Evolutionary conservation across 768 basidiomycete genomes (phyloP).

Genomic region (Boletus sensibilis): DNA sequence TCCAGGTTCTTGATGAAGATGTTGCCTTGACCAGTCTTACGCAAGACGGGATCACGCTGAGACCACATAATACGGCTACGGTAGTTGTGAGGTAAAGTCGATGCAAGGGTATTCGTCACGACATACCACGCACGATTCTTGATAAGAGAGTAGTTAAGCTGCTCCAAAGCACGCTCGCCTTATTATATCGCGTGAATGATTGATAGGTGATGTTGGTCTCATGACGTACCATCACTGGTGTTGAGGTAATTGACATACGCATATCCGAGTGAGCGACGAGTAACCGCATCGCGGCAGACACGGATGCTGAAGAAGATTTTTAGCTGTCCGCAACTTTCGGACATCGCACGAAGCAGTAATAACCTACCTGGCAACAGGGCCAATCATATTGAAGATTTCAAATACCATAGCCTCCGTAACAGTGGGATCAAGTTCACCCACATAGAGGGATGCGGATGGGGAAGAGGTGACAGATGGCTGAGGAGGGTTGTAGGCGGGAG

Average conservation of each 20-base stretch:
- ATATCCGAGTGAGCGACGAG: slow-evolving; percentile 98
- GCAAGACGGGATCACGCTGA: slow-evolving; percentile 97
- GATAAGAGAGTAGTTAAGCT: slow-evolving; percentile 98
- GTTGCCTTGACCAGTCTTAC: slow-evolving; percentile 99
- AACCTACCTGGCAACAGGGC: slow-evolving; percentile 91
- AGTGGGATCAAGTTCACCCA: slow-evolving; percentile 96
- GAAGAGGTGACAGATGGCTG: slow-evolving; percentile 54
- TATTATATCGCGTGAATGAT: slow-evolving; percentile 9
- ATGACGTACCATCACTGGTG: slow-evolving; percentile 75
- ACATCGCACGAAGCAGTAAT: background rate
- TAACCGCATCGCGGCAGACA: slow-evolving; percentile 99
- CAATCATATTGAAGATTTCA: slow-evolving; percentile 99
- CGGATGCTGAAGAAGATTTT: slow-evolving; percentile 66
- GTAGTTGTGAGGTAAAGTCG: background rate
- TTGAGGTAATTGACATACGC: slow-evolving; percentile 99
- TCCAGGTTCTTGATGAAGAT: slow-evolving; percentile 99
- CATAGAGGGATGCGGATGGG: slow-evolving; percentile 93
- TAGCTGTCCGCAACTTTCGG: background rate
- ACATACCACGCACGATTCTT: slow-evolving; percentile 93
- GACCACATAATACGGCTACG: slow-evolving; percentile 99
- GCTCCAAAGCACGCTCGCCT: slow-evolving; percentile 98
- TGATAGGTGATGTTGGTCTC: background rate
- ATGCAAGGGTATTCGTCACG: background rate
- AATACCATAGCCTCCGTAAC: slow-evolving; percentile 99
- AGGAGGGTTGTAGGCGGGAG: slow-evolving; percentile 59